These are phyloP conservation scores for Saxophila tyrrhenica DNA, from an alignment of 495 filamentous ascomycete genomes.

Conservation along the genomic window DNA sequence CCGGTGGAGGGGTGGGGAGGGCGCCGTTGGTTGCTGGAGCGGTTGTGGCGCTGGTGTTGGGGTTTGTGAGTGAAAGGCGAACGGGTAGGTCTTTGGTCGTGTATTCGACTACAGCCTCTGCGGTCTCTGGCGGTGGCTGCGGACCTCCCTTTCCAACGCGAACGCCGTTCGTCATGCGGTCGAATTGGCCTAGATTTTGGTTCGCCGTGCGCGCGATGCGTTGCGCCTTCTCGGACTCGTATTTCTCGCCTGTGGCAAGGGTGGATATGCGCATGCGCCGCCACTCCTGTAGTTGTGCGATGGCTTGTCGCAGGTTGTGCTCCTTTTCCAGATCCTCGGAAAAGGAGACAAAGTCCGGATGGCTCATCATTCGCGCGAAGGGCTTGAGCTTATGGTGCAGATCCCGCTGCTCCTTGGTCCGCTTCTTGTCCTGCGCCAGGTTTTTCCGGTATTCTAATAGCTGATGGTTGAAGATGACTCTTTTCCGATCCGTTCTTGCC, in stretches of 20 bases:
- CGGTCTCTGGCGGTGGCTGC: constrained; percentile 51
- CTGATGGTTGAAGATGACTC: constrained; percentile 89
- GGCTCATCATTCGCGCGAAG: constrained; percentile 93
- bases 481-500: constrained; percentile 86
- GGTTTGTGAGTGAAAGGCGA: constrained; percentile 30
- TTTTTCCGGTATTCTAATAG: constrained; percentile 89
- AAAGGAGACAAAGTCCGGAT: constrained; percentile 76
- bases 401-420: constrained; percentile 88
- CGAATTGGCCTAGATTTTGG: constrained; percentile 52
- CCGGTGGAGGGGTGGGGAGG: constrained; percentile 19
- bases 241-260: constrained; percentile 80
- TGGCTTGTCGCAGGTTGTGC: constrained; percentile 79
- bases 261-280: constrained; percentile 70
- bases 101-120: constrained; percentile 58
- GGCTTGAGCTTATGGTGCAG: constrained; percentile 87
- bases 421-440: constrained; percentile 76
- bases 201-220: constrained; percentile 53
- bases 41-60: neutral
- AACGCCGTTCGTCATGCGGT: constrained; percentile 52
- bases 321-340: constrained; percentile 77
- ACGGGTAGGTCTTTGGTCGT: constrained; percentile 59
- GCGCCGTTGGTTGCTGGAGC: constrained; percentile 4
- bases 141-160: constrained; percentile 43
- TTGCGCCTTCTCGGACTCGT: constrained; percentile 79
- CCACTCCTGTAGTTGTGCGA: constrained; percentile 90